Base-by-base conservation (phyloP, 1,284 basidiomycete genomes). In the Tilletia caries region DNA sequence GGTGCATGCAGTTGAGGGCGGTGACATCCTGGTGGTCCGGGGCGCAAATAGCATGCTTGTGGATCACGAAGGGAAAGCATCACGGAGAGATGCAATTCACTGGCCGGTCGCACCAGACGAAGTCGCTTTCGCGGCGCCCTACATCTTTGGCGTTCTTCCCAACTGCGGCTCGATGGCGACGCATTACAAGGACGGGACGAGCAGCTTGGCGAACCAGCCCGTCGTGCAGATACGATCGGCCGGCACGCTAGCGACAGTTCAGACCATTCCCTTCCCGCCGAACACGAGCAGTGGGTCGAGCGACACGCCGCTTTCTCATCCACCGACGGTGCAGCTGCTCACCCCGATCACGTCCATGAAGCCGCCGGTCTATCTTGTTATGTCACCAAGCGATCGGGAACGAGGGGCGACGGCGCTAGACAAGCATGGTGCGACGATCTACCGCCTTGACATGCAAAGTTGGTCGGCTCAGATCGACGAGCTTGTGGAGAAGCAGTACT, bases 391-490 rank as follows among this genome's bases (percentile, higher is more conserved):
- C 23, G 73, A 74, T 27, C 72, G 75, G 18, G 58, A 62, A 34
- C 58, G 58, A n/a, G 58, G 58, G 18, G 15, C 32, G 18, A 64
- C 67, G 1, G 64, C 71, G 6, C 68, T 76, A 46, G 77, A 79
- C n/a, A 72, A 66, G 58, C 73, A 72, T 15, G 77, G 76, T 18
- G 90, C 89, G 75, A 88, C 88, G 0, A 85, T 98, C 67, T 95
- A 92, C 91, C 86, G 87, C 62, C 85, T 95, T 50, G 78, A 83
- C 10, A 90, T 93, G 86, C 88, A 87, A 68, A 85, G 89, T 1
- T 91, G 93, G 90, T 86, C 87, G 0, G 88, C 89, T 29, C 93
- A 96, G 78, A 86, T 98, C 10, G 92, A 96, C 71, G 91, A 94
- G 77, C 87, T 97, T 15, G 89, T 95, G 0, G 83, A 86, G 43